Evolutionary conservation across 768 basidiomycete genomes (phyloP), one percentile per base, ranked within the genome.

Genomic region (Coprinopsis cinerea): DNA sequence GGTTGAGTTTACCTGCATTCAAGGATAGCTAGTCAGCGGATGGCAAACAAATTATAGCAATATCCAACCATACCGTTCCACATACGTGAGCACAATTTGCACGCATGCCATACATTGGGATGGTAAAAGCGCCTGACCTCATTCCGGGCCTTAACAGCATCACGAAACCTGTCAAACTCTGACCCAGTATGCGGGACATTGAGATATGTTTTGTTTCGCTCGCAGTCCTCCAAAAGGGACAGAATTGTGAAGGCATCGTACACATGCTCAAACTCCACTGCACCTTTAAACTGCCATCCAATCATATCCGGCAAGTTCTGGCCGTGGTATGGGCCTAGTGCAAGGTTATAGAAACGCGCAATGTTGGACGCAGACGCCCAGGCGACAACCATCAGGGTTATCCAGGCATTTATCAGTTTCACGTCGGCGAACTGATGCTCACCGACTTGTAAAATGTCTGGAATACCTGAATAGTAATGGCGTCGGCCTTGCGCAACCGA

Each of bases 361-460:
- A 55, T 58, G 35, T 61, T 61, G 2, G 54, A 50, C 25, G 54
- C 55, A 14, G 54, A 59, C 28, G 48, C 54, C 57, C 57, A 52
- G 2, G 52, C 40, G 26, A 53, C 43, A 2, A 50, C 14, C 43
- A 53, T 53, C 51, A 51, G 51, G 1, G 24, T 47, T 1, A 51
- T 51, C 53, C 56, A 55, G 3, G 43, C 15, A 17, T 50, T 24
- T 6, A 57, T 48, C 4, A 59, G 44, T 18, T 20, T 43, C 4
- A 9, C 30, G 39, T 57, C 58, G 4, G 44, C 53, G 53, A 53
- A 59, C 15, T 59, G 53, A 42, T 59, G 58, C 22, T 57, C 59
- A 4, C 53, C 55, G 26, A 60, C 45, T 34, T 60, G 59, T 5
- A 60, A 32, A 24, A 54, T 49, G 4, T 52, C 41, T 7, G 56